phyloP scores from a whole-genome alignment of 371 early-diverging fungal species.

The Amoeboaphelidium occidentale region DNA sequence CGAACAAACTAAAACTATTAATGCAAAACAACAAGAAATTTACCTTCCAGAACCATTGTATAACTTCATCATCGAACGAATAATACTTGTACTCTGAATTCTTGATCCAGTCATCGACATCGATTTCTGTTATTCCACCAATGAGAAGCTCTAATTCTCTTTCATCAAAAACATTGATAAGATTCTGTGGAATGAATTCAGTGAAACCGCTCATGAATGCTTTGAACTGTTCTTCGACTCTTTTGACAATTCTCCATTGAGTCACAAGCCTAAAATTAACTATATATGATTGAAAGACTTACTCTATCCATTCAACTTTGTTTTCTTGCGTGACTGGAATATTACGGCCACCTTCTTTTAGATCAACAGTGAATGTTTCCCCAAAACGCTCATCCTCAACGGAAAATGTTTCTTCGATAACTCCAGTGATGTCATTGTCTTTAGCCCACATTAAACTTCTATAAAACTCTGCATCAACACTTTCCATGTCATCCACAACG shows the following conservation, averaged over 20 bases:
- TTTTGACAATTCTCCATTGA: conserved; percentile 54
- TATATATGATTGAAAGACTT: conserved; percentile 4
- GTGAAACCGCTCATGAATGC: conserved; percentile 86
- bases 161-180: conserved; percentile 88
- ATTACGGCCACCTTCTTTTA: conserved; percentile 68
- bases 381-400: conserved; percentile 74
- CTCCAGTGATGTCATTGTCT: conserved; percentile 66
- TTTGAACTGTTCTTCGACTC: conserved; percentile 80
- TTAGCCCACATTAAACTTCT: conserved; percentile 79
- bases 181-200: conserved; percentile 76
- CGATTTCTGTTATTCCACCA: conserved; percentile 94
- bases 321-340: conserved; percentile 88
- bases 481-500: conserved; percentile 73
- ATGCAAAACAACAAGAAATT: conserved; percentile 1
- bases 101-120: conserved; percentile 97
- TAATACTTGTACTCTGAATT: conserved; percentile 84
- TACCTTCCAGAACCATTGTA: conserved; percentile 94
- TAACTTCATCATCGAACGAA: conserved; percentile 78
- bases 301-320: conserved; percentile 83
- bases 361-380: conserved; percentile 60
- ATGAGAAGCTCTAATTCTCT: conserved; percentile 92
- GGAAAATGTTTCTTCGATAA: conserved; percentile 68
- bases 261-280: conserved; percentile 27
- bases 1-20: conserved; percentile 54
- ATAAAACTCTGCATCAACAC: conserved; percentile 80